Evolutionary conservation across 2,329 filamentous ascomycete genomes (phyloP).

Genomic region (Pseudocercospora pini-densiflorae): DNA sequence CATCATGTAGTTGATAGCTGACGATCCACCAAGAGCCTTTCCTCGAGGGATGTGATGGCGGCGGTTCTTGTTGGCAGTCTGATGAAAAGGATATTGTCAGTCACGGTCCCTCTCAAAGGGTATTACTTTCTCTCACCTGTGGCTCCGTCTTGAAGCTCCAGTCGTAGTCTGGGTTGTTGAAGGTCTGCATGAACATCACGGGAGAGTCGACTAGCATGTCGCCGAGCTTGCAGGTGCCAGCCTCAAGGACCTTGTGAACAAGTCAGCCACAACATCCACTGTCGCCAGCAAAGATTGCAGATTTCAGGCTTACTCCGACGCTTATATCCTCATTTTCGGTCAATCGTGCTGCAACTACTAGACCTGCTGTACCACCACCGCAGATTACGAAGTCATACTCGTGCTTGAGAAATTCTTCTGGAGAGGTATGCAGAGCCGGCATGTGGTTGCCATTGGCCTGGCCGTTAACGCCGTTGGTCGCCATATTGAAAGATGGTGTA

Average conservation of each 20-base stretch:
- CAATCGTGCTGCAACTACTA: conserved; percentile 37
- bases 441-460: conserved; percentile 23
- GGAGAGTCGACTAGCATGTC: conserved; percentile 34
- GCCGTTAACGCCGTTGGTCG: conserved; percentile 29
- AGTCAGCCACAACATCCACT: not conserved
- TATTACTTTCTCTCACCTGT: conserved; percentile 19
- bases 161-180: conserved; percentile 34
- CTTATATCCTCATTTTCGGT: conserved; percentile 39
- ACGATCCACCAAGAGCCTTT: conserved; percentile 46
- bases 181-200: conserved; percentile 33
- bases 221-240: conserved; percentile 34
- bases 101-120: not conserved
- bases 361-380: conserved; percentile 40
- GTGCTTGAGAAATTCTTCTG: conserved; percentile 34
- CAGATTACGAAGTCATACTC: conserved; percentile 38
- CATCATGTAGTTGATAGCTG: conserved; percentile 45
- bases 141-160: conserved; percentile 32
- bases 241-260: conserved; percentile 37
- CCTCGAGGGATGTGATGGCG: conserved; percentile 38
- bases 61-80: conserved; percentile 28
- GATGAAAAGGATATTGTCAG: not conserved
- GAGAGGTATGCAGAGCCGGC: conserved; percentile 32
- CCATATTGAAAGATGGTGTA: conserved; percentile 19
- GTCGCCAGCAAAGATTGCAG: not conserved
- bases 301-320: conserved; percentile 24